Evolutionary conservation across 1,139 yeast species (phyloP), one percentile per base, ranked within the genome.

Genomic region (Taphrina wiesneri): DNA sequence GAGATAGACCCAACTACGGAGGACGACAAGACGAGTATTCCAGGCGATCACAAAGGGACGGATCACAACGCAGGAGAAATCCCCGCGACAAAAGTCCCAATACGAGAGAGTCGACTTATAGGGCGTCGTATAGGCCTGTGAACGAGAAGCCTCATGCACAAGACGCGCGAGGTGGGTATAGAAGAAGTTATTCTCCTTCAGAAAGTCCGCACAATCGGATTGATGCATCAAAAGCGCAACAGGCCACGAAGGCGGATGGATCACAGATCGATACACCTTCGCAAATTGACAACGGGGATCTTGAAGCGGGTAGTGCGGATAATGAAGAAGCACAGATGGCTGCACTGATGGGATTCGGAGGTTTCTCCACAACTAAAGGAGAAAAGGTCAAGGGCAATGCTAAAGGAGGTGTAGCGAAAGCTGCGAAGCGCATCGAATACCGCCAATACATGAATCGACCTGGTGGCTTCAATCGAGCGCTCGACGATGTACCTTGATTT

Each of bases 311-410:
- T 15, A 46, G 41, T 11, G 70, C 59, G n/a, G 54, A 53, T 19
- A 69, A 68, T 26, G 67, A 52, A 21, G 70, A 49, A 21, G 65
- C 65, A n/a, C 49, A 49, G 62, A 75, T 78, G 77, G 71, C 71
- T 61, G 69, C 74, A 53, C 77, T 86, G 71, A 86, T 87, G 90
- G 95, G 93, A 2, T 86, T 86, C 71, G 77, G 81, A 2, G 82
- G 83, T 0, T 86, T 87, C 74, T 81, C 80, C 0, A 73, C 86
- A 1, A 86, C 90, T 3, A 86, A 86, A 73, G 83, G 85, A 52
- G 52, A 41, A 13, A 84, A 84, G 70, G 84, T 84, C 28, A 79
- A 77, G 15, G 76, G 75, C 59, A 87, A 85, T 1, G 81, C 82
- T 67, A 81, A 80, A 4, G 85, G 84, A 17, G 81, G 79, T 0